Conservation (phyloP, 176 grass and related monocot genomes). For the Oryza punctata region DNA sequence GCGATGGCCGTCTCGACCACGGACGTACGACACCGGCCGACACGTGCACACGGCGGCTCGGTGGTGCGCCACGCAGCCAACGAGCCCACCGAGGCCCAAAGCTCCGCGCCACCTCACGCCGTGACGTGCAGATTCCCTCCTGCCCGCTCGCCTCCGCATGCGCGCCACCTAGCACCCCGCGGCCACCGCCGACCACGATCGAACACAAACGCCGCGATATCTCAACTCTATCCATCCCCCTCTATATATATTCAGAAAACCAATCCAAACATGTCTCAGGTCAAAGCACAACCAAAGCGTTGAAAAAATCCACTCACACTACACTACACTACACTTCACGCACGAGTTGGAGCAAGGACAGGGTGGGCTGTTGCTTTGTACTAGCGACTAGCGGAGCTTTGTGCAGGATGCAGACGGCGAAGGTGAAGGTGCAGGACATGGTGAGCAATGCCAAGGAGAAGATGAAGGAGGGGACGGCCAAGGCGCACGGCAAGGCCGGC, state of each 20-base stretch:
- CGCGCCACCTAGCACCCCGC: conserved; percentile 11
- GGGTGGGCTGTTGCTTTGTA: no score
- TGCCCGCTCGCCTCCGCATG: neutral
- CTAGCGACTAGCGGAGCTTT: no score
- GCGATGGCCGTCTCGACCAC: no score
- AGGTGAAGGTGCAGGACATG: conserved; percentile 66
- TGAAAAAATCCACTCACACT: no score
- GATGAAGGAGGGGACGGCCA: conserved; percentile 48
- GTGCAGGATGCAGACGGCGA: conserved; percentile 61
- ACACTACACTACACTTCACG: no score
- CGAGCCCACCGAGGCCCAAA: neutral
- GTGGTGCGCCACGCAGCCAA: neutral
- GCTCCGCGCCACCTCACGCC: conserved; percentile 35
- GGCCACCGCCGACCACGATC: neutral
- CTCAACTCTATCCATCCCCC: no score
- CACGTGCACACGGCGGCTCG: neutral
- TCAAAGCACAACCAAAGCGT: neutral
- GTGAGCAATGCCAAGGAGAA: conserved; percentile 61
- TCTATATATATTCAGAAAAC: neutral
- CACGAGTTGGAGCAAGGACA: no score
- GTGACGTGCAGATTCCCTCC: conserved; percentile 24
- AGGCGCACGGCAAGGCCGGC: conserved; percentile 45
- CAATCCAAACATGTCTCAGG: neutral
- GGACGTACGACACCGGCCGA: neutral
- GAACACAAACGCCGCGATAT: no score